These are phyloP conservation scores for Bolboschoenoplectus hybrid DNA, from an alignment of 202 grass and related monocot species.

Conservation along the genomic window DNA sequence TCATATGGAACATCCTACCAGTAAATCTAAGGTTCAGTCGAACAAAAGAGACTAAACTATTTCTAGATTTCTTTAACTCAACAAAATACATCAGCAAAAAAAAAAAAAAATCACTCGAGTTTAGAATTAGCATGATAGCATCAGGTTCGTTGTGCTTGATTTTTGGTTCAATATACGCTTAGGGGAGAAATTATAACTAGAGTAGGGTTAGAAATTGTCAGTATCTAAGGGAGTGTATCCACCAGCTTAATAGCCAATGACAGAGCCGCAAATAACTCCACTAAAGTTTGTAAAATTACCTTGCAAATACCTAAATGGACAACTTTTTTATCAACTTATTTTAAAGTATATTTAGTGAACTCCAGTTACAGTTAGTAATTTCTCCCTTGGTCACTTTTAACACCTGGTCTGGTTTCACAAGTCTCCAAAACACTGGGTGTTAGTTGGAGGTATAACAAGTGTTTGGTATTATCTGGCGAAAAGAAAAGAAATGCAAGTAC, in stretches of 20 bases:
- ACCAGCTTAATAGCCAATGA: not conserved
- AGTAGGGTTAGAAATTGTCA: not conserved
- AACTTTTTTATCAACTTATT: not conserved
- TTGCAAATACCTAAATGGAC: not conserved
- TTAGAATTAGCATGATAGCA: not conserved
- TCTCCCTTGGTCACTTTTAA: not conserved
- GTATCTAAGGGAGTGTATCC: not conserved
- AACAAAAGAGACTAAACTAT: not conserved
- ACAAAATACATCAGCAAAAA: not conserved
- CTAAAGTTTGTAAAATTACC: not conserved
- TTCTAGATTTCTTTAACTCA: not conserved
- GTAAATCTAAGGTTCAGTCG: not conserved
- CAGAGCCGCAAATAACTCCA: not conserved
- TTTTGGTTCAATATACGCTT: not conserved
- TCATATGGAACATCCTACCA: not conserved
- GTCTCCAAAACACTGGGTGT: not conserved
- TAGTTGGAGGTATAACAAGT: not conserved
- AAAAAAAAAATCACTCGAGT: not conserved
- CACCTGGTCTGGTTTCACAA: not conserved
- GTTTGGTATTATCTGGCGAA: not conserved
- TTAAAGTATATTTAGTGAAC: not conserved
- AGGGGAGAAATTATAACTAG: not conserved
- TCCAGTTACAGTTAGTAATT: not conserved
- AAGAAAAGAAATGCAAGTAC: slow-evolving; percentile 6
- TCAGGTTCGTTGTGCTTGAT: not conserved